phyloP scores from a whole-genome alignment of 176 grass and related monocot genomes.

The Aegilops longissima region DNA sequence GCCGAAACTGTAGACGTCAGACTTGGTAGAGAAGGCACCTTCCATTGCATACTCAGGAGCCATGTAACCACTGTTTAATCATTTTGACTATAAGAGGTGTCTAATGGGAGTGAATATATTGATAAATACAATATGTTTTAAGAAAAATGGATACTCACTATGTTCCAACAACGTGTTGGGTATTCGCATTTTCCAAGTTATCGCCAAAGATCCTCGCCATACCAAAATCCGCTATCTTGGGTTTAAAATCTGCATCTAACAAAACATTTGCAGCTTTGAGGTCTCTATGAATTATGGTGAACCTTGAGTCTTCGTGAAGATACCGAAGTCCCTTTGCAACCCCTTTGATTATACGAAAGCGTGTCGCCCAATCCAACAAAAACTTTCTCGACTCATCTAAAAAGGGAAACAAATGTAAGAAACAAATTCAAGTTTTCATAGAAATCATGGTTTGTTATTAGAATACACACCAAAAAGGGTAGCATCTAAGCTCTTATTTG shows the following conservation, averaged over 20 bases:
- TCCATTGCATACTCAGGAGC: conserved; percentile 69
- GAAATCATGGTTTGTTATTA: background rate
- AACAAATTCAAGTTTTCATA: background rate
- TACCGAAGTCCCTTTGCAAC: conserved; percentile 47
- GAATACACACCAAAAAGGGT: conserved; percentile 31
- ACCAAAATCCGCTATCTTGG: conserved; percentile 60
- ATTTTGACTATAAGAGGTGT: background rate
- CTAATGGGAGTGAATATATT: background rate
- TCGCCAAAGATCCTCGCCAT: conserved; percentile 59
- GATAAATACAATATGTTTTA: no score
- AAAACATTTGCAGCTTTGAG: conserved; percentile 51
- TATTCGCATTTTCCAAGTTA: conserved; percentile 36
- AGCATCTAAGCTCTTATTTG: conserved; percentile 37
- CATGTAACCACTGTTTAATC: conserved; percentile 45
- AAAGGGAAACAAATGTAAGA: background rate
- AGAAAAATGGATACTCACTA: conserved; percentile 30
- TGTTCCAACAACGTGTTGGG: conserved; percentile 48
- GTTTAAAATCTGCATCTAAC: conserved; percentile 45
- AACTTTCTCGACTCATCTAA: background rate
- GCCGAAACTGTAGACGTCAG: conserved; percentile 57
- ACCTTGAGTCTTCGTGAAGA: conserved; percentile 57
- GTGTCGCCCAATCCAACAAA: conserved; percentile 27
- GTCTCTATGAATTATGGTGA: conserved; percentile 51
- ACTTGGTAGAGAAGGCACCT: conserved; percentile 44
- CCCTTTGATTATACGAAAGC: conserved; percentile 48